Base-by-base conservation (phyloP, 306 rosid genomes). In the Pyrus communis region DNA sequence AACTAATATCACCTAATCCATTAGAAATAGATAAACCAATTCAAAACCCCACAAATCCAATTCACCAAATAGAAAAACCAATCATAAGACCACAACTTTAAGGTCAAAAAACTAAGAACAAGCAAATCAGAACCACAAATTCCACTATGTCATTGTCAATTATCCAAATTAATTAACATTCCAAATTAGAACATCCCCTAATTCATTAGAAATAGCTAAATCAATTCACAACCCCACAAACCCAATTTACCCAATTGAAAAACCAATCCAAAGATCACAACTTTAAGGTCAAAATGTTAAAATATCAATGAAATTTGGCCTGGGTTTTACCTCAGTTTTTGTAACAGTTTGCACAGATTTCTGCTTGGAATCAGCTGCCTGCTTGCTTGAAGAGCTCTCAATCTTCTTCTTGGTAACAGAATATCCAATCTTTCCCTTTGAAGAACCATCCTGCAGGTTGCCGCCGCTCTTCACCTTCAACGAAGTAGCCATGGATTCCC, bases 311-410 rank as follows among this genome's bases (percentile, higher is more conserved):
- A 77, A 69, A 57, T 74, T 78, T 52, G 35, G 66, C 70, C 84
- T 68, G 77, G 54, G 63, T 30, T 51, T 51, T 83, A 93, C 97
- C 96, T 87, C 96, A 67, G 85, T 75, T 88, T 93, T 93, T 55
- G 81, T 76, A 67, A 79, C 73, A 40, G 77, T 67, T 9, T 85
- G 74, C 63, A 79, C 83, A 55, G 88, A 78, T 90, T 86, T 90
- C 82, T 76, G 80, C 84, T 86, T 92, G 65, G 84, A 79, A 80
- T 87, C 86, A 78, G 73, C 12, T 46, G 82, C 79, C 69, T 76
- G 80, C 21, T 77, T 40, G 77, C 61, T 51, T 62, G 97, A 75
- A 45, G 97, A 87, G 83, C 74, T 85, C 61, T 82, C 89, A 43
- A 85, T 30, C 86, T 76, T 92, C 84, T 64, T 88, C 84, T 74